phyloP scores from a whole-genome alignment of 192 early-diverging fungal species.

The Coemansia sp. region DNA sequence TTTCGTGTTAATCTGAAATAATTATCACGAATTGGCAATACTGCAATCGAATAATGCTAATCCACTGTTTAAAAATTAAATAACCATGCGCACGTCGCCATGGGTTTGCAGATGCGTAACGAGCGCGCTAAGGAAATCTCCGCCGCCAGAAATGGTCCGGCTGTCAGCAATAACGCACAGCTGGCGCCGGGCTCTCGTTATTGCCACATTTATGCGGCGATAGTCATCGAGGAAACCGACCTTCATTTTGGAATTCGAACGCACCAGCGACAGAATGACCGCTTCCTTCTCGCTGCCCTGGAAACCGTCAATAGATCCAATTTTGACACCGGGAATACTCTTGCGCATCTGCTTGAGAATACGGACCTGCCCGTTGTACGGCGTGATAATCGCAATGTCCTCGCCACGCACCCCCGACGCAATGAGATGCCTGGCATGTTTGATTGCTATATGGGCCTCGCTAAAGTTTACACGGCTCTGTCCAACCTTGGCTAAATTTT shows the following conservation, averaged over 20 bases:
- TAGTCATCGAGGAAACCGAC: conserved; percentile 84
- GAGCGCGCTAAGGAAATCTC: conserved; percentile 53
- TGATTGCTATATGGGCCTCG: conserved; percentile 65
- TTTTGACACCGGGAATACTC: conserved; percentile 64
- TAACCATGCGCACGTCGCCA: conserved; percentile 45
- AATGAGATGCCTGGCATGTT: conserved; percentile 64
- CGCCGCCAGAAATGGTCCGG: conserved; percentile 51
- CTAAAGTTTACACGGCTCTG: conserved; percentile 68
- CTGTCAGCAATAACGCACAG: conserved; percentile 81
- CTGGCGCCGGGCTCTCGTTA: conserved; percentile 84
- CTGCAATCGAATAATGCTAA: neutral
- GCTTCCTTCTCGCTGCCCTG: conserved; percentile 92
- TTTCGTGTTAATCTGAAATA: neutral
- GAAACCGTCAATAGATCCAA: conserved; percentile 86
- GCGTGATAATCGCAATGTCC: conserved; percentile 84
- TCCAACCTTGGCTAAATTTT: neutral
- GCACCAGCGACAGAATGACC: conserved; percentile 75
- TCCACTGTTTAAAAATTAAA: neutral
- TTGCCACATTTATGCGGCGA: conserved; percentile 85
- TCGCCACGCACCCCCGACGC: conserved; percentile 57
- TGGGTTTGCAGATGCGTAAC: conserved; percentile 48
- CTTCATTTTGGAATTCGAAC: conserved; percentile 73
- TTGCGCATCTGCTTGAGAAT: conserved; percentile 51
- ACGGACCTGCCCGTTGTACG: conserved; percentile 79
- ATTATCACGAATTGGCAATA: neutral